A percentile compares a stretch with the other conserved stretches of the same genome.
These are phyloP conservation scores for Apium graveolens DNA, from an alignment of 129 eudicot genomes.

Conservation along the genomic window DNA sequence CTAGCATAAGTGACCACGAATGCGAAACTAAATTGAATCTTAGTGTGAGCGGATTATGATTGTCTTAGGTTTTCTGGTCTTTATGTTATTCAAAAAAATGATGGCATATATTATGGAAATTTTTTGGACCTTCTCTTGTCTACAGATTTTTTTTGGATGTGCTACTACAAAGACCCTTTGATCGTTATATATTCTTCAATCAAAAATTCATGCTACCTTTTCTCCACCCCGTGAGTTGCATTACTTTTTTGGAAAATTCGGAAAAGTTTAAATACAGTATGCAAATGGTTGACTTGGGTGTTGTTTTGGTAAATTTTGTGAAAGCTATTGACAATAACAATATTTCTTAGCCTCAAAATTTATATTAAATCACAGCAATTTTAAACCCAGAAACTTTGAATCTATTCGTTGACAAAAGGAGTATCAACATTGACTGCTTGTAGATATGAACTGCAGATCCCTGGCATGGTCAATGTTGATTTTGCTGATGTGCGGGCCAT, in stretches of 20 bases:
- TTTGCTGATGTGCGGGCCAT: conserved; percentile 98
- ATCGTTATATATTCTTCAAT: not conserved
- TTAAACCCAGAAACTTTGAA: not conserved
- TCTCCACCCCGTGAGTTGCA: not conserved
- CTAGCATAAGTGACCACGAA: not conserved
- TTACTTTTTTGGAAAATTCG: not conserved
- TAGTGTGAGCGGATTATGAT: not conserved
- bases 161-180: not conserved
- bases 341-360: not conserved
- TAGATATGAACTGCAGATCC: conserved; percentile 41
- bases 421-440: not conserved
- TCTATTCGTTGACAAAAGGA: not conserved
- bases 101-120: no score
- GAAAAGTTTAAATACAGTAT: no score
- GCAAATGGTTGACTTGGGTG: not conserved
- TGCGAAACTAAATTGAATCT: no score
- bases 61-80: not conserved
- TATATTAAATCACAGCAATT: not conserved
- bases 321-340: not conserved
- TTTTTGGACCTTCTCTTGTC: not conserved
- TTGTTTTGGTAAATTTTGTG: not conserved
- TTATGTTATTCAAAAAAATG: no score
- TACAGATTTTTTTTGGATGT: not conserved
- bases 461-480: conserved; percentile 94
- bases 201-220: not conserved